phyloP scores from a whole-genome alignment of 345 rosid species.

The Nasturtium officinale region DNA sequence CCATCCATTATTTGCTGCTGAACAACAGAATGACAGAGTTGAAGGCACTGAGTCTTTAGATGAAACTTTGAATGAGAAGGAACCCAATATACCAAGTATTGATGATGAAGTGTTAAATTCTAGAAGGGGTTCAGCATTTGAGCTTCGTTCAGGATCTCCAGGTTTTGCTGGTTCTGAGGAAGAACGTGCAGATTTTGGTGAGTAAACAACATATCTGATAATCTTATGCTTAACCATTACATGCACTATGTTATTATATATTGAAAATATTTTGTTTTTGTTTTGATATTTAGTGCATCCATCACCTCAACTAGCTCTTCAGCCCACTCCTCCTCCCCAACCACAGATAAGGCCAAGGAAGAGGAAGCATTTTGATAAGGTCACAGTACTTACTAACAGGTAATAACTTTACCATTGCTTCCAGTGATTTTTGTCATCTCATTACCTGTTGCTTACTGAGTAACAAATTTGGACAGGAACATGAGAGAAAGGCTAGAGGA shows the following conservation, averaged over 20 bases:
- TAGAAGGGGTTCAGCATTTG: constrained; percentile 47
- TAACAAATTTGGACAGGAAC: constrained; percentile 43
- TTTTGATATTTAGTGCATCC: constrained; percentile 48
- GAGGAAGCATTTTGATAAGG: constrained; percentile 59
- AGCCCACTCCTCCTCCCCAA: constrained; percentile 67
- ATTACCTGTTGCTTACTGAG: constrained; percentile 28
- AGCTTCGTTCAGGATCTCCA: constrained; percentile 54
- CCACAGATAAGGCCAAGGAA: constrained; percentile 46
- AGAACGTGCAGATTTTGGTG: constrained; percentile 55
- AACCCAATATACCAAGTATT: constrained; percentile 43
- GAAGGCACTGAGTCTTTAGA: constrained; percentile 40
- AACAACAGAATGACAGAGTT: constrained; percentile 33
- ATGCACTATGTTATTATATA: not conserved
- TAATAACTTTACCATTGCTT: constrained; percentile 36
- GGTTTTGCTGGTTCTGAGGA: constrained; percentile 48
- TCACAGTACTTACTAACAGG: constrained; percentile 65
- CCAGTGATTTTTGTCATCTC: not conserved
- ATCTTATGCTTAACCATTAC: not conserved
- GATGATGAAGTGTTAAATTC: constrained; percentile 53
- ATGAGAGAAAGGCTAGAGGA: constrained; percentile 63
- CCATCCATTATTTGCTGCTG: constrained; percentile 34
- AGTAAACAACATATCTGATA: constrained; percentile 32
- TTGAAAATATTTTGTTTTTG: not conserved
- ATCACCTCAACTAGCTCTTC: constrained; percentile 60
- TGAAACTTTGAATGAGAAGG: constrained; percentile 50